These are phyloP conservation scores for Drechslerella stenobrocha DNA, from an alignment of 2,329 filamentous ascomycete species.

Conservation along the genomic window DNA sequence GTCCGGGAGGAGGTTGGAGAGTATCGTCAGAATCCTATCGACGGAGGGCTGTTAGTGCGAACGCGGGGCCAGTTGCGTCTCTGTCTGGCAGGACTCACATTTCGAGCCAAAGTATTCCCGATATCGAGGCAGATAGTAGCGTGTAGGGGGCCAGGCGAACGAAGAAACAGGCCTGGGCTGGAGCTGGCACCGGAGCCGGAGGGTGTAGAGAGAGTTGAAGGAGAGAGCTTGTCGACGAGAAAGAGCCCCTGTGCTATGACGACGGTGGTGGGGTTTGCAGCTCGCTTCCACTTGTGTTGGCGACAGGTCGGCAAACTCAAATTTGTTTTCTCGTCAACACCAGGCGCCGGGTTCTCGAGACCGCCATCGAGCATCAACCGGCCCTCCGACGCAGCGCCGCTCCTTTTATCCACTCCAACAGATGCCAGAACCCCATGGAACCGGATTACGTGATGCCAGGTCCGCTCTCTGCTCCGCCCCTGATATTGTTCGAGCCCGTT, in stretches of 20 bases:
- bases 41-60: constrained; percentile 3
- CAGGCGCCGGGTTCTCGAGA: too few relatives aligned
- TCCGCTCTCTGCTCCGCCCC: constrained; percentile 1
- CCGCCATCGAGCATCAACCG: too few relatives aligned
- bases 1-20: constrained; percentile 20
- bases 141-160: too few relatives aligned
- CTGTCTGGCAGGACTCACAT: constrained; percentile 12
- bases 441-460: constrained; percentile 48
- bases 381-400: constrained; percentile 17
- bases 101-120: too few relatives aligned
- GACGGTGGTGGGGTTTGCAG: constrained; percentile 37
- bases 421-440: constrained; percentile 45
- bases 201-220: constrained; percentile 4
- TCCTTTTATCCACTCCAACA: neutral
- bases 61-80: neutral
- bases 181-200: neutral
- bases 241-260: constrained; percentile 40
- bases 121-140: too few relatives aligned
- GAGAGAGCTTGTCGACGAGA: neutral
- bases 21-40: constrained; percentile 26
- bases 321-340: too few relatives aligned
- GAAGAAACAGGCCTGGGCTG: too few relatives aligned
- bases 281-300: too few relatives aligned
- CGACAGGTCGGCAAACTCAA: neutral
- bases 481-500: constrained; percentile 28